Conservation (phyloP, 148 eudicot genomes). For the Chenopodium suecicum region DNA sequence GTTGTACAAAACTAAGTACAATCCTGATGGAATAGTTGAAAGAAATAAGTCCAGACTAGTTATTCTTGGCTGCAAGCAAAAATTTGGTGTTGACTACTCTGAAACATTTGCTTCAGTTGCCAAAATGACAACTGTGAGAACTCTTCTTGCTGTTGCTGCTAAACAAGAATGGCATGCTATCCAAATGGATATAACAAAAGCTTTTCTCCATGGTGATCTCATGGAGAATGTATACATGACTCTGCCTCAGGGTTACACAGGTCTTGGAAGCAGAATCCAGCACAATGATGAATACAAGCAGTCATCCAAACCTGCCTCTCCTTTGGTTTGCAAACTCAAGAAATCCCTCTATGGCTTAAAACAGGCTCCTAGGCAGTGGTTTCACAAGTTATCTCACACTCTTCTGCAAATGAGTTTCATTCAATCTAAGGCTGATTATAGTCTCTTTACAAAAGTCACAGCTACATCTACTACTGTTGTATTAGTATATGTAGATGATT, state of each 20-base stretch:
- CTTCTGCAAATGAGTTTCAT: background rate
- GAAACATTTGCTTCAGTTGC: background rate
- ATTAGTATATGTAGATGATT: background rate
- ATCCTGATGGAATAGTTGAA: background rate
- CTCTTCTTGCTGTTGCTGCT: background rate
- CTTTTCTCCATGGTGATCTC: background rate
- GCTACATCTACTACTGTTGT: background rate
- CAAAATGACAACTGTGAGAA: background rate
- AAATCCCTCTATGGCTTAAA: background rate
- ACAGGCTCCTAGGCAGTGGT: background rate
- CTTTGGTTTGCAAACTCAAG: background rate
- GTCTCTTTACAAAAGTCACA: background rate
- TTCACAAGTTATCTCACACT: background rate
- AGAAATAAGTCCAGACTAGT: background rate
- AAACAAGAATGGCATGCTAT: background rate
- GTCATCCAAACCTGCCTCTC: too few relatives aligned
- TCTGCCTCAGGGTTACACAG: background rate
- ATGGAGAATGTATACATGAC: background rate
- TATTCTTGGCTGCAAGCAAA: background rate
- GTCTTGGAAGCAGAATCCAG: background rate
- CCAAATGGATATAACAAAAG: slow-evolving; percentile 4
- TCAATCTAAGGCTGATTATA: background rate
- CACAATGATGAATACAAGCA: too few relatives aligned
- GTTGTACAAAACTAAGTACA: background rate
- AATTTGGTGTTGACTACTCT: background rate